A percentile compares a stretch with the other conserved stretches of the same genome.
These are phyloP conservation scores for Vanrija pseudolonga DNA, from an alignment of 1,284 basidiomycete genomes.

Conservation along the genomic window DNA sequence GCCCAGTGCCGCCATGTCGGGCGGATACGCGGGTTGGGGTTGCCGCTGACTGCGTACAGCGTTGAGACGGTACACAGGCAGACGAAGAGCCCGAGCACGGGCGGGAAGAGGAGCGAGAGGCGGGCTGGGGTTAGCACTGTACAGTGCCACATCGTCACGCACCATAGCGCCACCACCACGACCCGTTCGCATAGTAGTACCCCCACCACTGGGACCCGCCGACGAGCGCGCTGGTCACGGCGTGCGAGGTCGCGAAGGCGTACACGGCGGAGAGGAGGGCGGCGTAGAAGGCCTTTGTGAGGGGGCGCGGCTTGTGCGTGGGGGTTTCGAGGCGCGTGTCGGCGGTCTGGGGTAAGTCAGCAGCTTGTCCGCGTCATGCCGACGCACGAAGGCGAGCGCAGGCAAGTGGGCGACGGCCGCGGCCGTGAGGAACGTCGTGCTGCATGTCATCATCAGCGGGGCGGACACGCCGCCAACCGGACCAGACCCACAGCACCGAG, in stretches of 20 bases:
- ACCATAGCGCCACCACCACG: slow-evolving; percentile 17
- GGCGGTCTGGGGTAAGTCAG: background rate
- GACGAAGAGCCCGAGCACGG: slow-evolving; percentile 5
- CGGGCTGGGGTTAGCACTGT: slow-evolving; percentile 4
- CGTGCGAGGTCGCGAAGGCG: slow-evolving; percentile 12
- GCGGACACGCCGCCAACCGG: background rate
- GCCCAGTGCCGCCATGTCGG: slow-evolving; percentile 2
- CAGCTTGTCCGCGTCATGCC: too few relatives aligned
- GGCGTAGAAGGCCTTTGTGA: background rate
- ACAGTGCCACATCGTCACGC: background rate
- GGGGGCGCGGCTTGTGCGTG: background rate
- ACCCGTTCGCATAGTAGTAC: slow-evolving; percentile 13
- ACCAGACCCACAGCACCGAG: too few relatives aligned
- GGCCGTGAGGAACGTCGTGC: slow-evolving; percentile 7
- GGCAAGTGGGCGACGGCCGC: slow-evolving; percentile 15
- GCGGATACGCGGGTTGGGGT: slow-evolving; percentile 9
- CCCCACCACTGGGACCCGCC: slow-evolving; percentile 16
- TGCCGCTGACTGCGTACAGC: slow-evolving; percentile 8
- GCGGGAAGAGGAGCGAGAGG: slow-evolving; percentile 11
- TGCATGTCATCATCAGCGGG: too few relatives aligned
- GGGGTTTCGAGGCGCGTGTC: background rate
- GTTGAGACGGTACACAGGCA: slow-evolving; percentile 1
- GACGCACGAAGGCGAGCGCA: slow-evolving; percentile 9
- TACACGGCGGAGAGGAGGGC: slow-evolving; percentile 10
- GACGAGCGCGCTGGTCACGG: slow-evolving; percentile 5